phyloP scores from a whole-genome alignment of 2,329 filamentous ascomycete species.

The Akanthomyces muscarius region DNA sequence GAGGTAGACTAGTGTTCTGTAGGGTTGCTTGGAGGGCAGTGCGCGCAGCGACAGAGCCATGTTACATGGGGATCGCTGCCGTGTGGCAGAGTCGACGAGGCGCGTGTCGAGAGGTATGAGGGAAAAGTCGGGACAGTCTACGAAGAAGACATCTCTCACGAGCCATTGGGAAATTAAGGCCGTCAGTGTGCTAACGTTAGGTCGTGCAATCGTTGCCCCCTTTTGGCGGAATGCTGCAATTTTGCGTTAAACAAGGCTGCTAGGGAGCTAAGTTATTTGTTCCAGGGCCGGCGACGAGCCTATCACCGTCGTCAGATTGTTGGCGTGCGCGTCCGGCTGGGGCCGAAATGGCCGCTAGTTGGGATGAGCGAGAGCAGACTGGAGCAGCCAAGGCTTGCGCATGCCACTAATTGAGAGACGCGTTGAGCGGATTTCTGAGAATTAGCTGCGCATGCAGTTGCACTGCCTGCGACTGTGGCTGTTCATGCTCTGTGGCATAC shows the following conservation, averaged over 20 bases:
- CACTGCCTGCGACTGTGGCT: background rate
- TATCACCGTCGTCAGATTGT: no score
- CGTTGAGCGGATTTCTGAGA: no score
- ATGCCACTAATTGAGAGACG: no score
- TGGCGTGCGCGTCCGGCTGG: no score
- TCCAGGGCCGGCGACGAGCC: no score
- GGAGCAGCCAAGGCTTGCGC: background rate
- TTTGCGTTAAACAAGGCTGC: background rate
- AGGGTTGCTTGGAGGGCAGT: slow-evolving; percentile 2
- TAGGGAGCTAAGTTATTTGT: no score
- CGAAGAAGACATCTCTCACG: background rate
- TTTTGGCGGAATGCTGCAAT: background rate
- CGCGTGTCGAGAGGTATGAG: background rate
- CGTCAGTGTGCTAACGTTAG: background rate
- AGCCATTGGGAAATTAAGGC: background rate
- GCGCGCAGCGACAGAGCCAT: slow-evolving; percentile 5
- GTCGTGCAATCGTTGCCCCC: background rate
- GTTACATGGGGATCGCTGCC: background rate
- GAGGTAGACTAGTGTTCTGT: background rate
- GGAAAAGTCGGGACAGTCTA: background rate
- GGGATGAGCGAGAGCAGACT: background rate
- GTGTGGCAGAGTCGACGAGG: background rate
- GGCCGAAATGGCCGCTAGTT: background rate
- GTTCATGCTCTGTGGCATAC: background rate
- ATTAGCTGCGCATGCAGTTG: background rate